These are phyloP conservation scores for Aspergillus sp. DNA, from an alignment of 2,329 filamentous ascomycete genomes.

Conservation along the genomic window DNA sequence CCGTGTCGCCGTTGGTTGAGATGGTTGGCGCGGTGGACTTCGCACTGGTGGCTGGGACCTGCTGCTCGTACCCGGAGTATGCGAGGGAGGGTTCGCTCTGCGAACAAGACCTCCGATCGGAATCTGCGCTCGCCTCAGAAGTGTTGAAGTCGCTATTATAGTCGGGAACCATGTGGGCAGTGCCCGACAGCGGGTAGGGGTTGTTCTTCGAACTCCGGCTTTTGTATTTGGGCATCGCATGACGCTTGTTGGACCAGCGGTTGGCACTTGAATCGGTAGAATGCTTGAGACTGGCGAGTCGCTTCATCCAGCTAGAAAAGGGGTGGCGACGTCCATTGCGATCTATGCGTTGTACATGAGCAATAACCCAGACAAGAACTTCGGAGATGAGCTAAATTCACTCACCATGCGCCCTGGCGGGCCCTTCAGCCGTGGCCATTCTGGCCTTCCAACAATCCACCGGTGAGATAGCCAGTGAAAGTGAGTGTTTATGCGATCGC, in stretches of 20 bases:
- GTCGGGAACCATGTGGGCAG: constrained; percentile 44
- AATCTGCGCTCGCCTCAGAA: constrained; percentile 56
- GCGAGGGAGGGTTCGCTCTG: constrained; percentile 62
- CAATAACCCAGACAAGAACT: neutral
- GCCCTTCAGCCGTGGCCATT: constrained; percentile 39
- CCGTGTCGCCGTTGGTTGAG: constrained; percentile 78
- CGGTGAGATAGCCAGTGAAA: neutral
- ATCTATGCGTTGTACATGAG: constrained; percentile 53
- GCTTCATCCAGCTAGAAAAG: constrained; percentile 93
- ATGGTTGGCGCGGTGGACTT: constrained; percentile 77
- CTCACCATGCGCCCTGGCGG: constrained; percentile 50
- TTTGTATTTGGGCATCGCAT: constrained; percentile 49
- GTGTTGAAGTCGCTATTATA: constrained; percentile 51
- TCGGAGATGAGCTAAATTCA: constrained; percentile 6
- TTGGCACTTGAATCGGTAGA: constrained; percentile 58
- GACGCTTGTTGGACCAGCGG: constrained; percentile 44
- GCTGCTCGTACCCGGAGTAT: constrained; percentile 62
- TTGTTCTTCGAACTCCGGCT: constrained; percentile 72
- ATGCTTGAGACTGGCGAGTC: constrained; percentile 81
- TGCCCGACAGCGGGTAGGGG: constrained; percentile 84
- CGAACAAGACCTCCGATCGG: constrained; percentile 52
- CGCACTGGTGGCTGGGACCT: constrained; percentile 63
- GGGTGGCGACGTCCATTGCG: constrained; percentile 75
- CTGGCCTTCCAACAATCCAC: constrained; percentile 12
- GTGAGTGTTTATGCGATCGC: neutral